These are phyloP conservation scores for Aegilops speltoides DNA, from an alignment of 176 grass and related monocot genomes.

Conservation along the genomic window DNA sequence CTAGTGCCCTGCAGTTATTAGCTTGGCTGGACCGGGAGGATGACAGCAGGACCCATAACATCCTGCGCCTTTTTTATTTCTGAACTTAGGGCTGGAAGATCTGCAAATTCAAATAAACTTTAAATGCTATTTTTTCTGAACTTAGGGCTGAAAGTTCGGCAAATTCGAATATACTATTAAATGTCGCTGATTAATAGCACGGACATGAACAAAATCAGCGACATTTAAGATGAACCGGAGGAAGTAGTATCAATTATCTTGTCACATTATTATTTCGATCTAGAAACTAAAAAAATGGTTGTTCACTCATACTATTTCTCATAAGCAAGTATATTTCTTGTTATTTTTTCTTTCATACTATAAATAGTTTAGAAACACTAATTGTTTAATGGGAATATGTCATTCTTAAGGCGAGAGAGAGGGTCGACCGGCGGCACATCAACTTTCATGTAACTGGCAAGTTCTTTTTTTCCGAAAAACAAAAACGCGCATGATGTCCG, in stretches of 20 bases:
- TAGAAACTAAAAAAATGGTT: no score
- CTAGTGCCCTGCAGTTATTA: background rate
- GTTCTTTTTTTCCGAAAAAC: background rate
- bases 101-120: no score
- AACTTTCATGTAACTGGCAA: no score
- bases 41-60: constrained; percentile 14
- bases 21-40: background rate
- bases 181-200: no score
- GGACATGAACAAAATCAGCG: no score
- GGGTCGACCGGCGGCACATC: background rate
- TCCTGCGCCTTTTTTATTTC: background rate
- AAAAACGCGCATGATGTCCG: background rate
- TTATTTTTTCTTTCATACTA: background rate
- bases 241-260: background rate
- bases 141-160: background rate
- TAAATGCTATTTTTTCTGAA: background rate
- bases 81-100: background rate
- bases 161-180: no score
- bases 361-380: background rate
- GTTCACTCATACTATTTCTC: no score
- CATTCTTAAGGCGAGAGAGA: background rate
- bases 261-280: background rate
- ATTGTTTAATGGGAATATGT: background rate
- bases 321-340: no score
- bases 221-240: background rate